A percentile compares a stretch with the other conserved stretches of the same genome.
phyloP scores from a whole-genome alignment of 2,329 filamentous ascomycete genomes.

The Triangularia verruculosa region DNA sequence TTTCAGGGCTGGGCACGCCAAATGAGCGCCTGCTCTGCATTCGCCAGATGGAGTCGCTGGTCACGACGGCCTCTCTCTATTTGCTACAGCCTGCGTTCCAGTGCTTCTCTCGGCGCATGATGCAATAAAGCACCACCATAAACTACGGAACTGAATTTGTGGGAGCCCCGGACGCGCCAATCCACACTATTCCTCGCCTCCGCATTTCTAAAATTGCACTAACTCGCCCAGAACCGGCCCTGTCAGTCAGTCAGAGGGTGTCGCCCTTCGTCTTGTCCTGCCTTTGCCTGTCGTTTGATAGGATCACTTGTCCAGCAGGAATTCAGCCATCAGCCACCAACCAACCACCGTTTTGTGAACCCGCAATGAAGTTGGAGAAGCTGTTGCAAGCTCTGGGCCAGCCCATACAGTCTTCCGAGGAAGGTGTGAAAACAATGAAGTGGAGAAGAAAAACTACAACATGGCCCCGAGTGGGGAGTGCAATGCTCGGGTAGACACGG shows the following conservation, averaged over 20 bases:
- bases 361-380: conserved; percentile 20
- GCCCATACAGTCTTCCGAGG: conserved; percentile 22
- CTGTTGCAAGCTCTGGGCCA: conserved; percentile 23
- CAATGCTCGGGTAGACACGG: not conserved
- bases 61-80: not conserved
- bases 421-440: conserved; percentile 22
- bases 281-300: not conserved
- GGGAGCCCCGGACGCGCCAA: conserved; percentile 1
- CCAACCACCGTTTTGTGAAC: not conserved
- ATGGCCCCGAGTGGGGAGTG: too few relatives aligned
- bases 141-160: not conserved
- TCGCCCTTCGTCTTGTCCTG: not conserved
- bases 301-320: not conserved
- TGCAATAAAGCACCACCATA: not conserved
- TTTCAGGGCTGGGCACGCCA: not conserved
- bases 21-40: not conserved
- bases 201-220: conserved; percentile 14
- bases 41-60: not conserved
- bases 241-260: not conserved
- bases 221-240: conserved; percentile 2
- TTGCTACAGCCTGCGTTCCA: not conserved
- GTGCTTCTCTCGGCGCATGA: conserved; percentile 1
- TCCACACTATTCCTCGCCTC: conserved; percentile 9
- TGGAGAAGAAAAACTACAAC: not conserved
- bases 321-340: not conserved